Percentiles rank a stretch among this genome's conserved stretches.
Evolutionary conservation across 228 moss, liverwort and hornwort species (phyloP).

Genomic region (Sphagnum magellanicum): DNA sequence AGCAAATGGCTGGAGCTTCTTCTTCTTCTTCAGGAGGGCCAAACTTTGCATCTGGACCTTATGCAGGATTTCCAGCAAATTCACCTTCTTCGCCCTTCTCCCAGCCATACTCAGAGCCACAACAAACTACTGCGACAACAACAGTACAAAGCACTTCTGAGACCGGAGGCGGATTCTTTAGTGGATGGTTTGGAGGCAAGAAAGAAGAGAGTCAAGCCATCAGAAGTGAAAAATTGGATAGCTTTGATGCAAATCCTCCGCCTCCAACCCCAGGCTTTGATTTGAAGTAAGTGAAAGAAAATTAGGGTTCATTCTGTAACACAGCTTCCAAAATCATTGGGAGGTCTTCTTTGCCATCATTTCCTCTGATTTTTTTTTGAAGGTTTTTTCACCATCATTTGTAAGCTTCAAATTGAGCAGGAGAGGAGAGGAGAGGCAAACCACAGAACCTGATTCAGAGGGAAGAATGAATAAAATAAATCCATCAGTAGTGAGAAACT

Average conservation of each 20-base stretch:
- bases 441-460: conserved; percentile 24
- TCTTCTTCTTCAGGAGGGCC: neutral
- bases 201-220: conserved; percentile 23
- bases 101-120: conserved; percentile 27
- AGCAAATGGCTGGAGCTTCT: conserved; percentile 18
- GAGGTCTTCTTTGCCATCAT: no score
- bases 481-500: neutral
- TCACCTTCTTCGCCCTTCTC: conserved; percentile 21
- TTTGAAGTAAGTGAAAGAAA: neutral
- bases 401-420: no score
- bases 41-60: conserved; percentile 17
- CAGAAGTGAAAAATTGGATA: conserved; percentile 31
- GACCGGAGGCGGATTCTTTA: conserved; percentile 21
- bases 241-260: conserved; percentile 33
- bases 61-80: conserved; percentile 25
- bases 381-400: no score
- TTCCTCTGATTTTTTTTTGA: no score
- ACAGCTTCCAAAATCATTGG: no score
- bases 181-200: conserved; percentile 47
- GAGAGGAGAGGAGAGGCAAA: no score
- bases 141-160: neutral
- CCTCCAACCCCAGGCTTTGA: conserved; percentile 16
- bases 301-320: no score
- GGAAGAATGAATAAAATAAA: conserved; percentile 28
- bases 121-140: conserved; percentile 2